Percentiles rank a stretch among this genome's conserved stretches.
Evolutionary conservation across 2,329 filamentous ascomycete genomes (phyloP).

Genomic region (Aspergillus phoenicis): DNA sequence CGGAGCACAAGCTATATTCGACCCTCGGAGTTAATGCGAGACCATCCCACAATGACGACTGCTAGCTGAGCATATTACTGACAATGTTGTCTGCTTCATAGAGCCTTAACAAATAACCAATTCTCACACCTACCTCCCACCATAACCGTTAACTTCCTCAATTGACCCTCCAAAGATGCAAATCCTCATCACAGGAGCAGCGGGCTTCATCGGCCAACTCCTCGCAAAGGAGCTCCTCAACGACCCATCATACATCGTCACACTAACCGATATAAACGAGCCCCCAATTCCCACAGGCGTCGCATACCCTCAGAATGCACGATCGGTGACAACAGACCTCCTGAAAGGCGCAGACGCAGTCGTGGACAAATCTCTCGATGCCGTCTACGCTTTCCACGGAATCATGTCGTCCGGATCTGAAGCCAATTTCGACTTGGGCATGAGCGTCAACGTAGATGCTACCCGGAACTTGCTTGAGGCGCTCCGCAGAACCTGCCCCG

Average conservation of each 20-base stretch:
- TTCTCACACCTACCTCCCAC: neutral
- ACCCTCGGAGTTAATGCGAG: slow-evolving; percentile 41
- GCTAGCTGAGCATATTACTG: neutral
- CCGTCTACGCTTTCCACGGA: slow-evolving; percentile 65
- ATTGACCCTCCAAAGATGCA: slow-evolving; percentile 37
- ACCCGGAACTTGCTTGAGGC: slow-evolving; percentile 58
- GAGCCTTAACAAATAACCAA: neutral
- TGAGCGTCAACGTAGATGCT: slow-evolving; percentile 64
- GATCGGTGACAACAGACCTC: slow-evolving; percentile 56
- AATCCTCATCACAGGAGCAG: slow-evolving; percentile 66
- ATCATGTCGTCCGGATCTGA: slow-evolving; percentile 69
- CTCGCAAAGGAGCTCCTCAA: slow-evolving; percentile 60
- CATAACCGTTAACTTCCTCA: neutral
- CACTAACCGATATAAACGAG: slow-evolving; percentile 60
- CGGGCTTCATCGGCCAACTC: slow-evolving; percentile 66
- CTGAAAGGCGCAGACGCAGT: slow-evolving; percentile 46
- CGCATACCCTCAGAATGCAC: slow-evolving; percentile 54
- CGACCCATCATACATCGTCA: slow-evolving; percentile 51
- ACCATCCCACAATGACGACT: neutral
- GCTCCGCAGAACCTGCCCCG: slow-evolving; percentile 53
- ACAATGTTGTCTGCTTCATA: neutral
- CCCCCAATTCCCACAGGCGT: slow-evolving; percentile 55
- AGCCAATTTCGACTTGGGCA: slow-evolving; percentile 61
- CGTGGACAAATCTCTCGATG: slow-evolving; percentile 50
- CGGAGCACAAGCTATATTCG: slow-evolving; percentile 21